Conservation (phyloP, 768 basidiomycete species). For the Arthromyces matolae region DNA sequence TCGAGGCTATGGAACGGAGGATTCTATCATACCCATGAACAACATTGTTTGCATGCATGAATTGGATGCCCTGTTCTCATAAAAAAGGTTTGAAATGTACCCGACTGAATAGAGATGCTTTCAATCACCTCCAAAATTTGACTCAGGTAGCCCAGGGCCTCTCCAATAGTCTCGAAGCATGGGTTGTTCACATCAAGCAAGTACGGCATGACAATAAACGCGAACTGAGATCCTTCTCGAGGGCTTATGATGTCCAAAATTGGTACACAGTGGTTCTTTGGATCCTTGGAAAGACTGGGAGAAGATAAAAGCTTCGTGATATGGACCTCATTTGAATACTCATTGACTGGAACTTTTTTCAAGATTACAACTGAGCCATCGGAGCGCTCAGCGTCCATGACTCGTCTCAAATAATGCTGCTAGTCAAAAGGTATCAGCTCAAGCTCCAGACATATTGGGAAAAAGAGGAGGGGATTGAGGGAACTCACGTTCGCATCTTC, state of each 20-base stretch:
- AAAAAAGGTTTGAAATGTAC: background rate
- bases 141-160: constrained; percentile 28
- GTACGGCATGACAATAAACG: constrained; percentile 24
- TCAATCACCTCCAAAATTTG: constrained; percentile 30
- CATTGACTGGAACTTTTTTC: constrained; percentile 16
- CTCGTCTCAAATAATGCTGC: background rate
- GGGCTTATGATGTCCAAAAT: constrained; percentile 17
- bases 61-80: constrained; percentile 30
- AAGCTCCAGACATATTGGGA: too few species aligned
- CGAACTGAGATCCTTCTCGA: constrained; percentile 12
- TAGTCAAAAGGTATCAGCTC: background rate
- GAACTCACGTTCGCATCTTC: too few species aligned
- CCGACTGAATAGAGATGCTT: constrained; percentile 10
- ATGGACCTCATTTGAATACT: constrained; percentile 24
- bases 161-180: constrained; percentile 24
- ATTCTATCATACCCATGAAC: constrained; percentile 28
- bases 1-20: background rate
- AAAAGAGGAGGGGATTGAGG: too few species aligned
- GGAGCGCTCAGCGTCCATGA: constrained; percentile 27
- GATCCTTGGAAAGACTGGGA: constrained; percentile 15
- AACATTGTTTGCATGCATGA: constrained; percentile 31
- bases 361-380: constrained; percentile 27
- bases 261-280: too few species aligned
- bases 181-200: constrained; percentile 15
- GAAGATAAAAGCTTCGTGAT: constrained; percentile 23